A percentile compares a stretch with the other conserved stretches of the same genome.
Conservation (phyloP, 306 rosid genomes). For the Pachyrhizus erosus region DNA sequence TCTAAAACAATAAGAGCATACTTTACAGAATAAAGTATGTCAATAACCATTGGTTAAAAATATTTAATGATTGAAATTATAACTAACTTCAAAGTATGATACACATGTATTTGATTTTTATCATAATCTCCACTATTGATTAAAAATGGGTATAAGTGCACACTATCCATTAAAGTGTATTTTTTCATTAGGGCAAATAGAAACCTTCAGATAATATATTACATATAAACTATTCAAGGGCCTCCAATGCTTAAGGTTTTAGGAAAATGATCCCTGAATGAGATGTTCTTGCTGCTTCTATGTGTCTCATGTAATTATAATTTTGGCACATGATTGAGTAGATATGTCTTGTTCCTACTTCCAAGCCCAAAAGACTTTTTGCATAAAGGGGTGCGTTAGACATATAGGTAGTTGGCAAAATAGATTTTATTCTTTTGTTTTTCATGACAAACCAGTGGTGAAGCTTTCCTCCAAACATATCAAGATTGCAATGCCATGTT, state of each 20-base stretch:
- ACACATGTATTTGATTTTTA: no score
- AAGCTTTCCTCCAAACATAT: constrained; percentile 7
- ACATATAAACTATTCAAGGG: background rate
- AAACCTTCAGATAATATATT: background rate
- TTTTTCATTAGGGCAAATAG: background rate
- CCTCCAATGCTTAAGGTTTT: background rate
- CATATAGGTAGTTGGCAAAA: background rate
- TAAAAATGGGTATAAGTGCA: background rate
- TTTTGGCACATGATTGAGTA: background rate
- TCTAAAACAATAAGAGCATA: background rate
- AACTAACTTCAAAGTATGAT: no score
- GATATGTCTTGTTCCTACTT: background rate
- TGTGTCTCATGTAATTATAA: background rate
- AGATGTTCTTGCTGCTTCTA: background rate
- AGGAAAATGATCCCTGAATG: background rate
- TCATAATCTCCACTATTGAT: no score
- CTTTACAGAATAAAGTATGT: background rate
- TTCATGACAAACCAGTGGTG: background rate
- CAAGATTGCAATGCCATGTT: constrained; percentile 9
- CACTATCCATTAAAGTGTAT: background rate
- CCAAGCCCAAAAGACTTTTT: background rate
- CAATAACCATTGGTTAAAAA: background rate
- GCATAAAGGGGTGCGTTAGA: background rate
- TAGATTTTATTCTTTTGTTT: background rate
- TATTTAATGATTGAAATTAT: no score